Evolutionary conservation across 495 filamentous ascomycete species (phyloP), one percentile per base, ranked within the genome.

Genomic region (Penicillium daleae): DNA sequence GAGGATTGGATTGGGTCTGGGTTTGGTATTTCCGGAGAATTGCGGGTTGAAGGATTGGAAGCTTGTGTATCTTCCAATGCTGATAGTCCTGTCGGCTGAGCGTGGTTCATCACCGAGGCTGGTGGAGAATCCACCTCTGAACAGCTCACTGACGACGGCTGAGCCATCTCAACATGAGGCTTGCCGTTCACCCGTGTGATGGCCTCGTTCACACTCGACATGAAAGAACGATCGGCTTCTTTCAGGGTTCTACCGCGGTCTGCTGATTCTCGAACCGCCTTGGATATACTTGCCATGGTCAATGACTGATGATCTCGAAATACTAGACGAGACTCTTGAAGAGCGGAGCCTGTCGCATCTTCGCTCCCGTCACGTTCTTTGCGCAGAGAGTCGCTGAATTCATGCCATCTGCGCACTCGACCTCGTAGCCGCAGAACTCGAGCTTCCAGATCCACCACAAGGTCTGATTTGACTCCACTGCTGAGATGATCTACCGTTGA

Each of bases 361-460:
- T 60, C 39, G 50, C 65, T 53, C 35, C 66, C 42, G 63, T 64
- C 19, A 61, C 66, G 62, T 57, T 66, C n/a, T 52, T 70, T 70
- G 12, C 61, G 62, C 29, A 75, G 58, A 2, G 69, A 71, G 67
- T 80, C 76, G 27, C 85, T 84, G 64, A 90, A 92, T n/a, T 81
- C 80, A 65, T 88, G 82, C 92, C 92, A 96, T 71, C 80, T 85
- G 56, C 82, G 78, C 39, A 97, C 66, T 31, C 92, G 83, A 52
- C 77, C 77, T 37, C 82, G 83, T 66, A 95, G 90, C 6, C 81
- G 72, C 48, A 78, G 70, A 1, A 92, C 81, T 31, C 89, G 79
- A 33, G 71, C 71, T 42, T 91, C 87, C 22, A 92, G 73, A 65
- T 91, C 86, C 63, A 86, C 73, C 29, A 92, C 64, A 5, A 80